Evolutionary conservation across 106 monocot species (phyloP).

Genomic region (Acorus gramineus): DNA sequence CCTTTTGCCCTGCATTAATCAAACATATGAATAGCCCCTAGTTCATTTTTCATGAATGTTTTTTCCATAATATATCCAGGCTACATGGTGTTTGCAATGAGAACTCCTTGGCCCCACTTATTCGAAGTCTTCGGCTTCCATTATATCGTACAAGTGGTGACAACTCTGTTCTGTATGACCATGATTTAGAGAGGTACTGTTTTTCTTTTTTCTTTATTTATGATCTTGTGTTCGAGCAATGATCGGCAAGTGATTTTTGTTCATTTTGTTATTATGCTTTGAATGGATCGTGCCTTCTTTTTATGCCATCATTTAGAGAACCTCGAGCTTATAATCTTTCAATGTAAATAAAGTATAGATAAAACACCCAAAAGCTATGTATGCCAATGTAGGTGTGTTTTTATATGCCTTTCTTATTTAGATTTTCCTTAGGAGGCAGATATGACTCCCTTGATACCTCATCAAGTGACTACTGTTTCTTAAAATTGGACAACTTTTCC

Average conservation of each 20-base stretch:
- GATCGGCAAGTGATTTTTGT: neutral
- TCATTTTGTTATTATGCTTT: neutral
- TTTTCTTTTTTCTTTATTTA: neutral
- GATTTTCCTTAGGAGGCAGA: too few species aligned
- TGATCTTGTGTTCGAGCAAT: neutral
- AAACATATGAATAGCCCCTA: too few species aligned
- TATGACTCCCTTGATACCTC: too few species aligned
- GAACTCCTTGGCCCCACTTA: constrained; percentile 87
- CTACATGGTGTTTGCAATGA: constrained; percentile 97
- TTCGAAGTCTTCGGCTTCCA: constrained; percentile 61
- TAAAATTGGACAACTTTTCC: too few species aligned
- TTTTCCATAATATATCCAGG: constrained; percentile 32
- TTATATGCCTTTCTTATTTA: too few species aligned
- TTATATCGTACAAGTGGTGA: constrained; percentile 96
- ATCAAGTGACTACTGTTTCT: too few species aligned
- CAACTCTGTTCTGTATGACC: constrained; percentile 91
- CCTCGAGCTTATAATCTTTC: too few species aligned
- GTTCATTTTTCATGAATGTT: neutral
- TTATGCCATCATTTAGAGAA: neutral
- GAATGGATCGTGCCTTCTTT: neutral
- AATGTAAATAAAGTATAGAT: too few species aligned
- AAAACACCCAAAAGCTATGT: too few species aligned
- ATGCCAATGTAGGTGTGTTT: too few species aligned
- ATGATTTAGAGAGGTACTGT: constrained; percentile 82
- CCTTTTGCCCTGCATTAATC: too few species aligned